Evolutionary conservation across 441 rosid species (phyloP).

Genomic region (Syzygium syzygioides): DNA sequence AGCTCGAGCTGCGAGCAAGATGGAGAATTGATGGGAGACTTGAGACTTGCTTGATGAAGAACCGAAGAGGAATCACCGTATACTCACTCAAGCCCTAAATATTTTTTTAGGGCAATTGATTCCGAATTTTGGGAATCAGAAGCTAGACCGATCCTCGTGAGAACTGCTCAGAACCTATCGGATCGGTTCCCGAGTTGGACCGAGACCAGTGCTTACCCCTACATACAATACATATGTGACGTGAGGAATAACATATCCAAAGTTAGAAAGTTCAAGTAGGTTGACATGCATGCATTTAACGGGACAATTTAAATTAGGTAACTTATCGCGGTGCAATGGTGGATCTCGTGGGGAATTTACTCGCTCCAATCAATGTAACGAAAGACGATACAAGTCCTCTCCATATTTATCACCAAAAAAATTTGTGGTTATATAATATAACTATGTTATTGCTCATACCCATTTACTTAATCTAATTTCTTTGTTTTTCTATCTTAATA

Average conservation of each 20-base stretch:
- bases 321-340: no score
- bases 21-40: neutral
- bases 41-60: neutral
- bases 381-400: no score
- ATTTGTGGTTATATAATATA: no score
- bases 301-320: neutral
- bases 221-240: neutral
- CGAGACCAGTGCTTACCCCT: accelerated
- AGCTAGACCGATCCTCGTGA: accelerated
- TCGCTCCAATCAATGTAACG: no score
- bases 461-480: no score
- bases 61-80: neutral
- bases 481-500: no score
- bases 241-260: accelerated
- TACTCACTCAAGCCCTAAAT: neutral
- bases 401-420: no score
- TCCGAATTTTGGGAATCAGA: neutral
- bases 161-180: neutral
- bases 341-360: no score
- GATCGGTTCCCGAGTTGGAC: no score
- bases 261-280: accelerated
- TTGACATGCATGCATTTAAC: accelerated
- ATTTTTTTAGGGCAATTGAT: neutral
- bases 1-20: neutral
- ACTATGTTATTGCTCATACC: no score